phyloP scores from a whole-genome alignment of 1,284 basidiomycete genomes.

The Jaminaea rosea region DNA sequence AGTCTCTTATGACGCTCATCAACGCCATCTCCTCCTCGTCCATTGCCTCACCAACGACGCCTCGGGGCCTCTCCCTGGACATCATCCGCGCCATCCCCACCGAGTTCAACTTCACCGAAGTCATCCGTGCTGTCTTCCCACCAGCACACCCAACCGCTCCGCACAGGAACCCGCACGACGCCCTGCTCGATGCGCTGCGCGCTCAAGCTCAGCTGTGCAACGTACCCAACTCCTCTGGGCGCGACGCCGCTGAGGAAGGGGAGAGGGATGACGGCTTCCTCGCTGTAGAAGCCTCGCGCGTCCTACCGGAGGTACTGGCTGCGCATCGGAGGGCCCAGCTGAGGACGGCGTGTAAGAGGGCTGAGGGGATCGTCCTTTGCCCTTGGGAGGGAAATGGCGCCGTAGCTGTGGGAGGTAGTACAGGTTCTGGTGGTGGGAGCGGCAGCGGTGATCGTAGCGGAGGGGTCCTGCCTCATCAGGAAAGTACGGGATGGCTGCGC shows the following conservation, averaged over 20 bases:
- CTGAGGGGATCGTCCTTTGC: conserved; percentile 2
- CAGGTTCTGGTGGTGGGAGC: too few species aligned
- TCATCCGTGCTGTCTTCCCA: conserved; percentile 21
- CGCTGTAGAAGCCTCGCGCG: conserved; percentile 13
- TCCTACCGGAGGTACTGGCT: conserved; percentile 12
- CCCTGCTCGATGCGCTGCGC: too few species aligned
- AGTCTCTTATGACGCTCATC: conserved; percentile 23
- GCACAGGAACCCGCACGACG: too few species aligned
- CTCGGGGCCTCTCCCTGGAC: conserved; percentile 15
- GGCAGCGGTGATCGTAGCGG: too few species aligned
- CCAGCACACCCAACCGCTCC: too few species aligned
- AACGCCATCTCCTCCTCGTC: background rate
- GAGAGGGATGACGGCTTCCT: too few species aligned
- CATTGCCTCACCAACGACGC: too few species aligned
- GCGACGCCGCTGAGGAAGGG: too few species aligned
- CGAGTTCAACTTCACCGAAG: conserved; percentile 20
- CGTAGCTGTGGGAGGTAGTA: background rate
- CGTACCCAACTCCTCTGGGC: too few species aligned
- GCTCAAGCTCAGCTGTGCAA: too few species aligned
- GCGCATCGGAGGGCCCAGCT: conserved; percentile 10
- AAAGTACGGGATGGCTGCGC: too few species aligned
- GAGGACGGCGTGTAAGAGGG: conserved; percentile 5
- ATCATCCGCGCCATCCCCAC: conserved; percentile 19
- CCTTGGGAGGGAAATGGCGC: background rate
- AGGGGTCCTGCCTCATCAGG: too few species aligned